phyloP scores from a whole-genome alignment of 352 stramenopile species.

The Phytopythium delawarense region DNA sequence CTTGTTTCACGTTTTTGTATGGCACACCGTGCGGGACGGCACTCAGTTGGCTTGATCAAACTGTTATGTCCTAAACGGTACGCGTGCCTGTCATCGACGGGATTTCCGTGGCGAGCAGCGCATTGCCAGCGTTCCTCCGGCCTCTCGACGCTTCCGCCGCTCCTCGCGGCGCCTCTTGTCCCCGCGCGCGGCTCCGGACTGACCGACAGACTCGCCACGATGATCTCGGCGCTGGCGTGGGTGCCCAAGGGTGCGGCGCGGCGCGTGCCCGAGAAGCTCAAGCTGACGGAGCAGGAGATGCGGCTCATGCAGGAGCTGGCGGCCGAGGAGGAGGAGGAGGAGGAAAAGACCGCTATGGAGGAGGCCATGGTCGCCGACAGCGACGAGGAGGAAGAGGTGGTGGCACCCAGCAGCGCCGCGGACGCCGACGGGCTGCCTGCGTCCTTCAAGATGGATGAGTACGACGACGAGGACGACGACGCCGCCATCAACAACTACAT shows the following conservation, averaged over 20 bases:
- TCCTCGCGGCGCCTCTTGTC: neutral
- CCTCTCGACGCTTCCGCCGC: neutral
- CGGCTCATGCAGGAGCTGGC: constrained; percentile 76
- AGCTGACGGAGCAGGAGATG: constrained; percentile 80
- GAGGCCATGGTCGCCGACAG: constrained; percentile 47
- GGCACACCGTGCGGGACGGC: neutral
- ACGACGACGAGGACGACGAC: constrained; percentile 85
- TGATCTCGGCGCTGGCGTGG: constrained; percentile 63
- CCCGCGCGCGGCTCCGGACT: neutral
- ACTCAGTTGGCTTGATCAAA: too few species aligned
- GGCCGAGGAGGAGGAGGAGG: constrained; percentile 64
- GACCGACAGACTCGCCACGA: constrained; percentile 7
- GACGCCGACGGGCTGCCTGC: constrained; percentile 50
- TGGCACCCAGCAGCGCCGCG: constrained; percentile 16
- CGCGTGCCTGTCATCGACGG: neutral
- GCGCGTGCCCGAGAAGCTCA: constrained; percentile 81
- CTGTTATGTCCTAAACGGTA: neutral
- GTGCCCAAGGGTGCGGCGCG: constrained; percentile 41
- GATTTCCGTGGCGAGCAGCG: constrained; percentile 4
- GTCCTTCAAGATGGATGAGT: constrained; percentile 86
- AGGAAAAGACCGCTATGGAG: constrained; percentile 54
- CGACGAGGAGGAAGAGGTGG: constrained; percentile 24
- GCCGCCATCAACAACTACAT: constrained; percentile 79
- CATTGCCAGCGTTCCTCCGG: neutral
- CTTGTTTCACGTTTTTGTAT: constrained; percentile 1